Evolutionary conservation across 116 monocot species (phyloP).

Genomic region (Phalaenopsis hybrid): DNA sequence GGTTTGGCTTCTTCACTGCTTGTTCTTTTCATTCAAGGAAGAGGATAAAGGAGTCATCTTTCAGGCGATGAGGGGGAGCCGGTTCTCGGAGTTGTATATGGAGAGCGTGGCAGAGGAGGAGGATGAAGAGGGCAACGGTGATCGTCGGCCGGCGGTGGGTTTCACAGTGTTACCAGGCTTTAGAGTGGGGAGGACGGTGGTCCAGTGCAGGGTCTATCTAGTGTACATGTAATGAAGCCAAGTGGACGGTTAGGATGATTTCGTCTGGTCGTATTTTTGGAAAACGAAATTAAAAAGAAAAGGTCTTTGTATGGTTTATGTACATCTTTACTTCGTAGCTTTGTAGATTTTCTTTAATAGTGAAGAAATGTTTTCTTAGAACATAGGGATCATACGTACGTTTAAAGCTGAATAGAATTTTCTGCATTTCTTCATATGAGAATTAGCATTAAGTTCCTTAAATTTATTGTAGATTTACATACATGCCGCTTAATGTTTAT

Average conservation of each 20-base stretch:
- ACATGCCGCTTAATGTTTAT: too few relatives aligned
- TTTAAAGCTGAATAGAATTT: too few relatives aligned
- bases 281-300: too few relatives aligned
- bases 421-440: too few relatives aligned
- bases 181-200: slow-evolving; percentile 39
- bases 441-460: too few relatives aligned
- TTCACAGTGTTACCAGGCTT: slow-evolving; percentile 80
- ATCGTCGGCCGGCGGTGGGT: slow-evolving; percentile 20
- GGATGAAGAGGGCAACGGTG: neutral
- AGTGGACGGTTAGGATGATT: neutral
- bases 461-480: too few relatives aligned
- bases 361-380: too few relatives aligned
- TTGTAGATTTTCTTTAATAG: too few relatives aligned
- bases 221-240: neutral
- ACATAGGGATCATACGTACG: too few relatives aligned
- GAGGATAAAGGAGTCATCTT: slow-evolving; percentile 33
- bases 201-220: slow-evolving; percentile 63
- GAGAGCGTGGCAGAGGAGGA: slow-evolving; percentile 27
- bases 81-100: slow-evolving; percentile 71
- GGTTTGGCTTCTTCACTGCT: slow-evolving; percentile 54
- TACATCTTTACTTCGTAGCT: too few relatives aligned
- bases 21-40: slow-evolving; percentile 44
- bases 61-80: slow-evolving; percentile 28
- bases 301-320: too few relatives aligned
- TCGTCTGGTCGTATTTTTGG: too few relatives aligned